Conservation (phyloP, 768 basidiomycete species). For the Pholiota conissans region DNA sequence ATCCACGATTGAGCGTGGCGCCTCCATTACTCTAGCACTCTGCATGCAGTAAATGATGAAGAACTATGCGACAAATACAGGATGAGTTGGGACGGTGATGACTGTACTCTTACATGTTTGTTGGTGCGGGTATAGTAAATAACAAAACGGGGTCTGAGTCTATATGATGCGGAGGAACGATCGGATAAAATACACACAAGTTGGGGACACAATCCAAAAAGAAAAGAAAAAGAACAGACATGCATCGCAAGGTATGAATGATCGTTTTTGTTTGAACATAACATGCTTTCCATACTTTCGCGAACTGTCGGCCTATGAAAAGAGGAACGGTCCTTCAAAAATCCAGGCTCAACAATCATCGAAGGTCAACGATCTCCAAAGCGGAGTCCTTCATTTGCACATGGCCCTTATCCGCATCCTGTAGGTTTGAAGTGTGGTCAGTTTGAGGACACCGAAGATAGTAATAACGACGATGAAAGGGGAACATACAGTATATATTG, state of each 20-base stretch:
- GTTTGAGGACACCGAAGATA: neutral
- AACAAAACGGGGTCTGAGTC: neutral
- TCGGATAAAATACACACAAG: neutral
- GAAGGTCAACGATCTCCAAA: conserved; percentile 84
- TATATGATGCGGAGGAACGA: neutral
- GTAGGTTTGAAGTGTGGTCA: conserved; percentile 3
- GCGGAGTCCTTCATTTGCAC: conserved; percentile 73
- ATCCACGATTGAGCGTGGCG: too few relatives aligned
- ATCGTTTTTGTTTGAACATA: too few relatives aligned
- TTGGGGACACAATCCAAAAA: neutral
- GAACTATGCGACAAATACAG: neutral
- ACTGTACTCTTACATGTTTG: neutral
- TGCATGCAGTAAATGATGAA: neutral
- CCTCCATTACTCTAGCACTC: too few relatives aligned
- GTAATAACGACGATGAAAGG: neutral
- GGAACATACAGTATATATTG: conserved; percentile 79
- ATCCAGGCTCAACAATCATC: too few relatives aligned
- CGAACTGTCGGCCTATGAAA: too few relatives aligned
- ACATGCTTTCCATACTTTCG: too few relatives aligned
- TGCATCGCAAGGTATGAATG: too few relatives aligned
- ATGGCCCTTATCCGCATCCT: conserved; percentile 88
- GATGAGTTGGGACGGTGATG: neutral
- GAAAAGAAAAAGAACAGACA: neutral
- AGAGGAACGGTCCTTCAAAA: too few relatives aligned
- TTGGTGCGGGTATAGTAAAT: neutral